Evolutionary conservation across 2,329 filamentous ascomycete genomes (phyloP), one percentile per base, ranked within the genome.

Genomic region (Penicillium sp.): DNA sequence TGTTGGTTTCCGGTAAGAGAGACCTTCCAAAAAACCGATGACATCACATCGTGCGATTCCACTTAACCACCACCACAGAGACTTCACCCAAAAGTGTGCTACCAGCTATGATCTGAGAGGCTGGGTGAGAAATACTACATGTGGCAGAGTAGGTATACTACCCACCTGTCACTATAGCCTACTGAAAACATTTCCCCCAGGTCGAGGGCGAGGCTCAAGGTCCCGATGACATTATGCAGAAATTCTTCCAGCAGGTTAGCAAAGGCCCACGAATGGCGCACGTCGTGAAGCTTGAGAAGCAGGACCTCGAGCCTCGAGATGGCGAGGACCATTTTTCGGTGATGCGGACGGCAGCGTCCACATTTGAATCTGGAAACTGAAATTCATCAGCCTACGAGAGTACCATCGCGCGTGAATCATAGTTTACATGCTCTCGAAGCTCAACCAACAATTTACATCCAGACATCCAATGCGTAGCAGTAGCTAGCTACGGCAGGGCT

Each of bases 181-280:
- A 54, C 42, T 42, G 3, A 47, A 29, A 40, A 38, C 10, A 14
- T 47, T 40, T 16, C 29, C 18, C 41, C 52, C 61, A 96, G 90
- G 92, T 97, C 44, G 85, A 90, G 67, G 93, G 93, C 24, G 92
- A 97, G 75, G 92, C 88, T 5, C 93, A 97, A 70, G 92, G 91
- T 29, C 79, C 83, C 2, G 80, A 86, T 1, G 81, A 84, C 0
- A 74, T 81, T 2, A 71, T 97, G 24, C 74, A 85, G 48, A 82
- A 85, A 51, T 88, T 97, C 60, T 75, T 96, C 34, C 84, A 88
- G 62, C 86, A 90, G 58, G 77, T 97, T 44, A 82, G 91, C 65
- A 81, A 84, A 48, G 93, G 93, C 0, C 92, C 92, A 0, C 77
- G 80, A 1, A 79, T 84, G 51, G 87, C 92, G 1, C 82, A 82